Conservation (phyloP, 768 basidiomycete species). For the Tricholoma sp. region DNA sequence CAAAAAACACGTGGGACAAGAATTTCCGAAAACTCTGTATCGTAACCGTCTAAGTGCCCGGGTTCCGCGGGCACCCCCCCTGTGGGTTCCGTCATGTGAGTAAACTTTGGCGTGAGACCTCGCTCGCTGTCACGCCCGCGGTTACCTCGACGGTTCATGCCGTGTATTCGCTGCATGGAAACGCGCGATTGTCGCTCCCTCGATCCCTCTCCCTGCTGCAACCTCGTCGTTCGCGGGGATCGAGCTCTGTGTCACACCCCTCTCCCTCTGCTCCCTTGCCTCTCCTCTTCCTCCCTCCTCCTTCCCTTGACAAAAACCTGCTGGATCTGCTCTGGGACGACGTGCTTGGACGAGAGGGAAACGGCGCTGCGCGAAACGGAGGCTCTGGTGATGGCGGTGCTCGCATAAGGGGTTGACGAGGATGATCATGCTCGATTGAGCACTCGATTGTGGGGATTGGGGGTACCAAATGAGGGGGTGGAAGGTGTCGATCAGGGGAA, state of each 20-base stretch:
- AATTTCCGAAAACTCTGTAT: too few relatives aligned
- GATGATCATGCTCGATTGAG: not conserved
- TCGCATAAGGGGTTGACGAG: too few relatives aligned
- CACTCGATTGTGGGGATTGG: not conserved
- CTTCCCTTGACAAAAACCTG: not conserved
- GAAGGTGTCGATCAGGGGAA: not conserved
- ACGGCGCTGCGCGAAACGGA: not conserved
- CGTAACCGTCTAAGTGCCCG: too few relatives aligned
- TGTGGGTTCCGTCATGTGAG: not conserved
- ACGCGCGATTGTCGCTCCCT: not conserved
- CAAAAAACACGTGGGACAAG: too few relatives aligned
- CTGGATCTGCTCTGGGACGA: too few relatives aligned
- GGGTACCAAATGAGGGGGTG: not conserved
- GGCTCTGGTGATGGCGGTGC: not conserved
- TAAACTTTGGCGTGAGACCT: not conserved
- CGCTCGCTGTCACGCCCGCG: not conserved
- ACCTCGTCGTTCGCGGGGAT: not conserved
- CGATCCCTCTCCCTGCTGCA: not conserved
- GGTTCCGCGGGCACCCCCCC: not conserved
- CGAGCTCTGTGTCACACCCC: not conserved
- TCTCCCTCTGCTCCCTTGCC: not conserved
- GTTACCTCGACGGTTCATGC: not conserved
- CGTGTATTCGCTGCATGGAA: not conserved
- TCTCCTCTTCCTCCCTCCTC: not conserved
- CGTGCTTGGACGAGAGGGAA: not conserved